Conservation (phyloP, 805 yeast genomes). For the Kodamaea jinghongensis region DNA sequence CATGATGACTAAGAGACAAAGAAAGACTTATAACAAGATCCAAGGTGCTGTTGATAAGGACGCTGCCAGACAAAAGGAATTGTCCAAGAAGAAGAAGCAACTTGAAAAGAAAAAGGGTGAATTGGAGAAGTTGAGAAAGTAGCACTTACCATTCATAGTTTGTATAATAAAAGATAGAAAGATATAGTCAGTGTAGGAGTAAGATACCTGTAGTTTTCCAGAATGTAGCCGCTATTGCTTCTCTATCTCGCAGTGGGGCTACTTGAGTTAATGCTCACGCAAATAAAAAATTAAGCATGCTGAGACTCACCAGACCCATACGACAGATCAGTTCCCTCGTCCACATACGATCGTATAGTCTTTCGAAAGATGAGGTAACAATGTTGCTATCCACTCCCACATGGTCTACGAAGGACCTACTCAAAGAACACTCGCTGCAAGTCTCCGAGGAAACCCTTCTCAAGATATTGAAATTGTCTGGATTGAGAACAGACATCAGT, state of each 20-base stretch:
- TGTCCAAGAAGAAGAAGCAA: conserved; percentile 67
- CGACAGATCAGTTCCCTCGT: background rate
- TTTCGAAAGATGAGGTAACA: conserved; percentile 4
- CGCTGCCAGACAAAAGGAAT: conserved; percentile 67
- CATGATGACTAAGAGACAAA: conserved; percentile 97
- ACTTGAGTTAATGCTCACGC: too few species aligned
- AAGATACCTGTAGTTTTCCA: too few species aligned
- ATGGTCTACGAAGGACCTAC: conserved; percentile 15
- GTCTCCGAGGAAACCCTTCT: conserved; percentile 13
- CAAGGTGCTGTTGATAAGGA: conserved; percentile 85
- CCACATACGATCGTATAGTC: background rate
- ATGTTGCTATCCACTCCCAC: conserved; percentile 9
- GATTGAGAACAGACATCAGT: conserved; percentile 36
- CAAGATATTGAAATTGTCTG: conserved; percentile 47
- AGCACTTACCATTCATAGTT: background rate
- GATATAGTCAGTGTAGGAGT: too few species aligned
- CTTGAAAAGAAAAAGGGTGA: conserved; percentile 51
- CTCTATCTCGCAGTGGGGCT: too few species aligned
- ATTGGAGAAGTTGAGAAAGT: conserved; percentile 3
- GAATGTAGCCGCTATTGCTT: too few species aligned
- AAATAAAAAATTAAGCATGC: background rate
- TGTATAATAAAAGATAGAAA: too few species aligned
- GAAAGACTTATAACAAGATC: conserved; percentile 92
- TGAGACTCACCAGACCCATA: background rate
- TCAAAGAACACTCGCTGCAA: conserved; percentile 1